Evolutionary conservation across 441 rosid genomes (phyloP).

Genomic region (Brassica balearica): DNA sequence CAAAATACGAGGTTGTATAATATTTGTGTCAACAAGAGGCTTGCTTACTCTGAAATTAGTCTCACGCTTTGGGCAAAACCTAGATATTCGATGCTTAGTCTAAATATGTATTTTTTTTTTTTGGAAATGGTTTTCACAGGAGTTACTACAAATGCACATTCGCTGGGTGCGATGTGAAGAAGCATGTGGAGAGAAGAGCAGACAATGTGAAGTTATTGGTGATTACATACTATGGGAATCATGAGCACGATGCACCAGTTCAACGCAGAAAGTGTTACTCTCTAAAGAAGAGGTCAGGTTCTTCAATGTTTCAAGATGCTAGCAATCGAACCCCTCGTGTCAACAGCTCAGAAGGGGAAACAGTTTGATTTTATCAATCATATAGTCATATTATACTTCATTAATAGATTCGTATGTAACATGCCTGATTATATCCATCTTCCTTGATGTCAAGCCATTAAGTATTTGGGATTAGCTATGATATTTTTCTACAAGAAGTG

Average conservation of each 20-base stretch:
- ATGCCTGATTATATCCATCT: too few species aligned
- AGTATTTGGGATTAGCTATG: too few species aligned
- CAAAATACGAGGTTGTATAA: slow-evolving; percentile 33
- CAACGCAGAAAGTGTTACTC: not conserved
- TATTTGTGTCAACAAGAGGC: not conserved
- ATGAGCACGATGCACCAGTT: slow-evolving; percentile 28
- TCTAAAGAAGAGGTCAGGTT: not conserved
- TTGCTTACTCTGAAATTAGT: not conserved
- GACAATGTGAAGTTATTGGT: slow-evolving; percentile 8
- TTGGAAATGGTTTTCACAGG: slow-evolving; percentile 19
- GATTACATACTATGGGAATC: slow-evolving; percentile 36
- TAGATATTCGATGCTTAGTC: slow-evolving; percentile 4
- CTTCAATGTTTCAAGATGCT: slow-evolving; percentile 11
- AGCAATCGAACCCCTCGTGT: not conserved
- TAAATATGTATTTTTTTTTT: not conserved
- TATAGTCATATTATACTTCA: too few species aligned
- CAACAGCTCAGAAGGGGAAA: too few species aligned
- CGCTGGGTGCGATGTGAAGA: slow-evolving; percentile 24
- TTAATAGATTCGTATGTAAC: too few species aligned
- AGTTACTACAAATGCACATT: slow-evolving; percentile 39
- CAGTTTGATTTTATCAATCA: too few species aligned
- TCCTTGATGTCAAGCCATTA: too few species aligned
- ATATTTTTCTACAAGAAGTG: too few species aligned
- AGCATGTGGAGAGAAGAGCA: slow-evolving; percentile 45
- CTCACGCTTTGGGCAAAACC: not conserved